Conservation (phyloP, 306 rosid species). For the Vigna trinervia region DNA sequence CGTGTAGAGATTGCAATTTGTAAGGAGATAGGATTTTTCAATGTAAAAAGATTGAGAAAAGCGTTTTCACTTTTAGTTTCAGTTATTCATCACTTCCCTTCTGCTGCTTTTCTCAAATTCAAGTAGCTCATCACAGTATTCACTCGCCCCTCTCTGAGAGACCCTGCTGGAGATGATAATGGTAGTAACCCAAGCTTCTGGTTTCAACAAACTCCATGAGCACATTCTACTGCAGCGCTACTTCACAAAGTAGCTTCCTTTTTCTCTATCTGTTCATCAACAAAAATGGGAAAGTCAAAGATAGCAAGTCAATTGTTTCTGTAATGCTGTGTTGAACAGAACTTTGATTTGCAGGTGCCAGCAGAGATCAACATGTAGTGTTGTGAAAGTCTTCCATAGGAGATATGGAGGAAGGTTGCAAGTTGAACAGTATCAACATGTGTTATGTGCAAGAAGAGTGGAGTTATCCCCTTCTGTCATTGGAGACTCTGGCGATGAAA, state of each 20-base stretch:
- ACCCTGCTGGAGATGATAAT: neutral
- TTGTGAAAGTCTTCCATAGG: constrained; percentile 27
- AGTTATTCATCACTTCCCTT: neutral
- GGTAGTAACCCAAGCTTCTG: constrained; percentile 28
- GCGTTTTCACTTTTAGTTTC: constrained; percentile 32
- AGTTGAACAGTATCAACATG: constrained; percentile 15
- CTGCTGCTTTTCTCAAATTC: neutral
- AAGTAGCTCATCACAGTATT: neutral
- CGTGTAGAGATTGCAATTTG: constrained; percentile 38
- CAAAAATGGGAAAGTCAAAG: neutral
- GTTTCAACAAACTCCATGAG: constrained; percentile 42
- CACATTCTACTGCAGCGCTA: constrained; percentile 27
- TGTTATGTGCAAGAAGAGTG: constrained; percentile 22
- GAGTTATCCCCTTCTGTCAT: constrained; percentile 32
- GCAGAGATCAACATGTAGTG: constrained; percentile 32
- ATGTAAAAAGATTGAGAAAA: neutral
- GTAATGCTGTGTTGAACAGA: neutral
- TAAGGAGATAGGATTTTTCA: constrained; percentile 37
- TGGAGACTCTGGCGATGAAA: constrained; percentile 47
- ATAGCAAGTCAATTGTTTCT: neutral
- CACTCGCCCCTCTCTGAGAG: neutral
- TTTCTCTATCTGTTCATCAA: neutral
- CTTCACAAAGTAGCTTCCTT: constrained; percentile 52
- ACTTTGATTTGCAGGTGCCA: constrained; percentile 39
- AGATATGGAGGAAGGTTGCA: constrained; percentile 41